Evolutionary conservation across 495 filamentous ascomycete species (phyloP), one percentile per base, ranked within the genome.

Genomic region (Gamarada debralockiae): DNA sequence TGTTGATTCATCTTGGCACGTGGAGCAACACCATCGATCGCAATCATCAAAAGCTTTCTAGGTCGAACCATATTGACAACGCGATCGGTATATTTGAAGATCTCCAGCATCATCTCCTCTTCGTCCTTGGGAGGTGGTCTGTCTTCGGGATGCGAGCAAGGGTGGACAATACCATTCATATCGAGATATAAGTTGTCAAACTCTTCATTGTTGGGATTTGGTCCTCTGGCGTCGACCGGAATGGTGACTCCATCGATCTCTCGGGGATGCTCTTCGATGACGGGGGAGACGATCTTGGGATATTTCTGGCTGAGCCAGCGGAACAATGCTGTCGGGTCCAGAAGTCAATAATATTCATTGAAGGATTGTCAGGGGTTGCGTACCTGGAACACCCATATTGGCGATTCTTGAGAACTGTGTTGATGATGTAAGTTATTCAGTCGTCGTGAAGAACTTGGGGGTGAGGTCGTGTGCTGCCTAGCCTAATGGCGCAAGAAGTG

Each of bases 121-220:
- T 99, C 93, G 37, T 89, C 91, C 61, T 85, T 86, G 23, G 93
- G 93, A 3, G 93, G 80, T 3, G 93, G 90, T 54, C 79, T 85
- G 58, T 97, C 92, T 69, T 99, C 93, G 2, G 93, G 93, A 70
- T 99, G 93, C 4, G 92, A 96, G 73, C 93, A 99, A 2, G 95
- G 95, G 79, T 99, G 93, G 39, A 99, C 93, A 59, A 99, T 99
- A 66, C 93, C 93, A 73, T 99, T 99, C 93, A 99, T 97, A 65
- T 99, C 93, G 47, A 99, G 81, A 64, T 97, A 99, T 2, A 99
- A 77, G 64, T 97, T 99, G 69, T 99, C 92, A 62, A 92, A 88
- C 66, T 97, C 92, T 69, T 97, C 93, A 68, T 91, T 92, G 72
- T 99, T 99, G 5, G 93, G 93, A 67, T 99, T 99, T 2, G 89